Percentiles rank a stretch among this genome's conserved stretches.
Conservation (phyloP, 2,329 filamentous ascomycete species). For the Tolypocladium ovalisporum region DNA sequence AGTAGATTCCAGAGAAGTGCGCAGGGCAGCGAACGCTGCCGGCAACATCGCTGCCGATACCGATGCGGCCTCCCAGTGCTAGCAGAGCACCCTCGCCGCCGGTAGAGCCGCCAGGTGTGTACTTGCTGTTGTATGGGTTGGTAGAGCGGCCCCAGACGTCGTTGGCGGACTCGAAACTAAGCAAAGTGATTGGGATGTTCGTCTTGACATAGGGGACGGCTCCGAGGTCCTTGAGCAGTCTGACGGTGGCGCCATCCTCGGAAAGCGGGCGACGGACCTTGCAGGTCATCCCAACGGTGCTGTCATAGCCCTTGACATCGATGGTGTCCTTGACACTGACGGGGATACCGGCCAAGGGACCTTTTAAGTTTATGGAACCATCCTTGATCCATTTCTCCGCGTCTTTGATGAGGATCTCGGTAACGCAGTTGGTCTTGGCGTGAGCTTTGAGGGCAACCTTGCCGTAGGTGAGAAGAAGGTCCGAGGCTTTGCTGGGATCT, state of each 20-base stretch:
- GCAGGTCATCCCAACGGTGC: slow-evolving; percentile 67
- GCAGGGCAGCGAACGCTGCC: slow-evolving; percentile 80
- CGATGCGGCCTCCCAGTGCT: slow-evolving; percentile 74
- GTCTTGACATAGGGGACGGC: slow-evolving; percentile 92
- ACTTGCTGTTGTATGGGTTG: slow-evolving; percentile 76
- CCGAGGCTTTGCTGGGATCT: slow-evolving; percentile 51
- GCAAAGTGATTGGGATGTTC: slow-evolving; percentile 73
- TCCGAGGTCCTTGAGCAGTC: slow-evolving; percentile 74
- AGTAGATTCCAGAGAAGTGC: slow-evolving; percentile 84
- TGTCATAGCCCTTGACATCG: slow-evolving; percentile 72
- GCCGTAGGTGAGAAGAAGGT: slow-evolving; percentile 75
- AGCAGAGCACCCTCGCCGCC: slow-evolving; percentile 76
- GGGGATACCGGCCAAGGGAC: slow-evolving; percentile 77
- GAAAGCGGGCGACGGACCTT: slow-evolving; percentile 56
- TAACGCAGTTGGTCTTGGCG: slow-evolving; percentile 78
- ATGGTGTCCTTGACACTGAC: slow-evolving; percentile 76
- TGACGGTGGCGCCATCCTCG: slow-evolving; percentile 62
- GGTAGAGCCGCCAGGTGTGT: slow-evolving; percentile 83
- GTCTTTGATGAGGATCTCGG: slow-evolving; percentile 70
- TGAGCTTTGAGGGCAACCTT: slow-evolving; percentile 80
- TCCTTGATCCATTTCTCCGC: slow-evolving; percentile 61
- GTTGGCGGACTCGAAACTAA: slow-evolving; percentile 74
- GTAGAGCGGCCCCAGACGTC: slow-evolving; percentile 71
- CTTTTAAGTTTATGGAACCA: slow-evolving; percentile 57
- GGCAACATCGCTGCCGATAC: slow-evolving; percentile 83